phyloP scores from a whole-genome alignment of 2,329 filamentous ascomycete species.

The Neonectria sp. region DNA sequence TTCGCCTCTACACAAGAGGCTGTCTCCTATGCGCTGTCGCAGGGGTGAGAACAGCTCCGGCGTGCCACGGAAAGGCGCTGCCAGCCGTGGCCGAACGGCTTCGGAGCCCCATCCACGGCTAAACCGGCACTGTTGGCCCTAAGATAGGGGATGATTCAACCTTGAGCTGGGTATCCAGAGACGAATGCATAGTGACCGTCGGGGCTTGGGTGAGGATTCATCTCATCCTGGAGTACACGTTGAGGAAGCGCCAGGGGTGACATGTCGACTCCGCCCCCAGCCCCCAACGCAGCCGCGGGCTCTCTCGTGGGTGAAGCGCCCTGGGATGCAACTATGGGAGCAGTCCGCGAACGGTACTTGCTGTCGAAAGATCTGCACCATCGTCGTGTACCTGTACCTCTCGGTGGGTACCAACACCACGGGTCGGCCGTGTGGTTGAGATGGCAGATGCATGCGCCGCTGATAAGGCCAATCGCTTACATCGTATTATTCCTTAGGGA shows the following conservation, averaged over 20 bases:
- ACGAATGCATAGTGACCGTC: not conserved
- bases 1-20: not conserved
- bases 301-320: not conserved
- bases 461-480: not conserved
- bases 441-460: not conserved
- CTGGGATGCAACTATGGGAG: not conserved
- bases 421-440: not conserved
- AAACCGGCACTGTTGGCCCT: slow-evolving; percentile 6
- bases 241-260: not conserved
- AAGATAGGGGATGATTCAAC: slow-evolving; percentile 1
- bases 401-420: not conserved
- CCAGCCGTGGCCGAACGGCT: slow-evolving; percentile 26
- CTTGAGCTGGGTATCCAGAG: not conserved
- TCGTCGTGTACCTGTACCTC: slow-evolving; percentile 14
- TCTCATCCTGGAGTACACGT: slow-evolving; percentile 13
- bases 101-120: slow-evolving; percentile 22
- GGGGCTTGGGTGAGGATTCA: not conserved
- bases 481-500: not conserved
- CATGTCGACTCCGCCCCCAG: slow-evolving; percentile 19
- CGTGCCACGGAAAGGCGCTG: slow-evolving; percentile 26
- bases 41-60: slow-evolving; percentile 24
- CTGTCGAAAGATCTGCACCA: not conserved
- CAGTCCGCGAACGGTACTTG: slow-evolving; percentile 24
- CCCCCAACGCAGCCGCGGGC: slow-evolving; percentile 9
- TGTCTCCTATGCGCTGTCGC: slow-evolving; percentile 8